A percentile compares a stretch with the other conserved stretches of the same genome.
Conservation (phyloP, 2,329 filamentous ascomycete species). For the Penicillium sp. region DNA sequence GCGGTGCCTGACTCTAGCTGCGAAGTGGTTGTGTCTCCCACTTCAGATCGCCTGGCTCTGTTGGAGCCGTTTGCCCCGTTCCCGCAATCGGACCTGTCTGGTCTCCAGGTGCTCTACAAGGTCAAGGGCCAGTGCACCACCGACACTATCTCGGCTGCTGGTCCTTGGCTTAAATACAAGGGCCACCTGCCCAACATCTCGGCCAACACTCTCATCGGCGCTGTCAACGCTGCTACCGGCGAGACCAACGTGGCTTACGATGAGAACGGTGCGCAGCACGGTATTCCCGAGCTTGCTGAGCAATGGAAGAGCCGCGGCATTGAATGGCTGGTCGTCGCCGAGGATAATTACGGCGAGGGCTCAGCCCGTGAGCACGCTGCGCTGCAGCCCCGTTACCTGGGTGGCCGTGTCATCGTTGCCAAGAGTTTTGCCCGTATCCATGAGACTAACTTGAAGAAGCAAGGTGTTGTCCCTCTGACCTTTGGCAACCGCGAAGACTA, state of each 20-base stretch:
- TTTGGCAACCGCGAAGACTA: conserved; percentile 70
- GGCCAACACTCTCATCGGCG: conserved; percentile 94
- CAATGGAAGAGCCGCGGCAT: conserved; percentile 70
- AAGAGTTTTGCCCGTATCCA: conserved; percentile 91
- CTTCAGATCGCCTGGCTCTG: conserved; percentile 82
- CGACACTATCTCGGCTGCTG: conserved; percentile 90
- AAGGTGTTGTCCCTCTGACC: conserved; percentile 89
- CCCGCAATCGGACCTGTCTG: conserved; percentile 65
- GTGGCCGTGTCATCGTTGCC: conserved; percentile 67
- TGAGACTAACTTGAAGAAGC: conserved; percentile 95
- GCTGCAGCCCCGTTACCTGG: conserved; percentile 83
- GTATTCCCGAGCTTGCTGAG: conserved; percentile 58
- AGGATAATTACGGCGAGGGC: conserved; percentile 95
- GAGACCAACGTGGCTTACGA: conserved; percentile 94
- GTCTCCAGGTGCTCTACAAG: conserved; percentile 86
- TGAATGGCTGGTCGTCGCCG: conserved; percentile 89
- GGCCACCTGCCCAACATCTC: conserved; percentile 96
- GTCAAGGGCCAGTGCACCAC: conserved; percentile 97
- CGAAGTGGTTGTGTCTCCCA: conserved; percentile 71
- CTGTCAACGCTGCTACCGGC: conserved; percentile 82
- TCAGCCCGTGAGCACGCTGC: conserved; percentile 85
- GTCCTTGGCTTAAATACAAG: conserved; percentile 98
- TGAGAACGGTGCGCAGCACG: conserved; percentile 61
- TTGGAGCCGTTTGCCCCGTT: conserved; percentile 87
- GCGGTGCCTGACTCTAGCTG: conserved; percentile 65